Base-by-base conservation (phyloP, 2,329 filamentous ascomycete species). In the Verticillium alfalfae region DNA sequence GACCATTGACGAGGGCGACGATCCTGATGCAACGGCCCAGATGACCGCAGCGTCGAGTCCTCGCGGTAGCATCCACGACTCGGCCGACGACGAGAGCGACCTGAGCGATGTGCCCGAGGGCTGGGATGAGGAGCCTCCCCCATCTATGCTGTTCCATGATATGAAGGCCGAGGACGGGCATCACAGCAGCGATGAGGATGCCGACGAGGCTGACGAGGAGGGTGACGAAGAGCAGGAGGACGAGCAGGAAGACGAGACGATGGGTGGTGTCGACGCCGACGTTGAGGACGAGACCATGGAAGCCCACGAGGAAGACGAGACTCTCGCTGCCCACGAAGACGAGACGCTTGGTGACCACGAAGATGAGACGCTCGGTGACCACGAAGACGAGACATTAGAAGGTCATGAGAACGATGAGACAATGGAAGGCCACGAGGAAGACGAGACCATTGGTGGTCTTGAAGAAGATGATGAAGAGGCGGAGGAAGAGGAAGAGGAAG, bases 71-170 rank as follows among this genome's bases (percentile, higher is more conserved):
- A 75, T 87, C 8, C 84, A 88, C 63, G 86, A 89, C 63, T 88
- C 83, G 49, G 87, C 84, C 0, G 87, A 90, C 64, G 86, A 89
- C 60, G 88, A 90, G 71, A 90, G 87, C 68, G 88, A 90, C 64
- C 76, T 90, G 0, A 90, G 86, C 59, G 88, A 90, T 64, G 82
- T 87, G 5, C 79, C 85, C 34, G 75, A 82, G 4, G 83, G 81
- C 49, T 85, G 84, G 61, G 83, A 87, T 59, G 82, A 86, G 55
- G 82, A 87, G 49, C 79, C 82, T 36, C 82, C 83, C 1, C 76
- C 80, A 1, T 78, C 78, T 13, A 68, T 86, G 34, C 72, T 85
- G 72, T 85, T 85, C 60, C 81, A 82, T 0, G 82, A 81, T 62
- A 67, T 85, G 15, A 36, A 73, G 15, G 59, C 38, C 15, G 57